phyloP scores from a whole-genome alignment of 2,329 filamentous ascomycete species.

The Nemania sp. region DNA sequence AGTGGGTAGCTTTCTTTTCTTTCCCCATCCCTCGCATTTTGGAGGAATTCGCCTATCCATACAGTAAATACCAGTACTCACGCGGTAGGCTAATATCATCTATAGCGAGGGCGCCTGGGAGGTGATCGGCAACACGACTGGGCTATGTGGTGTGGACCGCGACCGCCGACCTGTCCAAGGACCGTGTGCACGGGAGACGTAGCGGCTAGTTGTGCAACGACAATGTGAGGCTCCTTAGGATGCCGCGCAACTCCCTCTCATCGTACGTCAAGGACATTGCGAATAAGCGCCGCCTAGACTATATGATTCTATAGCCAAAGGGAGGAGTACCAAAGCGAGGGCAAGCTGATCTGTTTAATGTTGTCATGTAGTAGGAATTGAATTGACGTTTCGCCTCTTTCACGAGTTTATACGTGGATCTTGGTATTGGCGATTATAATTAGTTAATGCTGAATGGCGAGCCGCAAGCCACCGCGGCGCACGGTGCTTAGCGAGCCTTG shows the following conservation, averaged over 20 bases:
- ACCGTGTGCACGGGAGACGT: conserved; percentile 30
- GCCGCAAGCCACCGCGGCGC: neutral
- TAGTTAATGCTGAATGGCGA: neutral
- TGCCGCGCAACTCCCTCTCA: conserved; percentile 25
- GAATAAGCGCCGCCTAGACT: conserved; percentile 12
- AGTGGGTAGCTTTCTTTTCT: neutral
- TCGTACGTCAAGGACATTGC: conserved; percentile 35
- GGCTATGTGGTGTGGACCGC: conserved; percentile 13
- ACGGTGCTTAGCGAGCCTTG: neutral
- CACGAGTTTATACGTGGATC: neutral
- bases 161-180: conserved; percentile 17
- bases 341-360: neutral
- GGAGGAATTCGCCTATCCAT: too few species aligned
- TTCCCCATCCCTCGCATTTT: neutral
- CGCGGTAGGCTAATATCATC: too few species aligned
- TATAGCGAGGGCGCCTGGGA: too few species aligned
- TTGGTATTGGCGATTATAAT: neutral
- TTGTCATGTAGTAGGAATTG: neutral
- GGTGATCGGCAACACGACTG: neutral
- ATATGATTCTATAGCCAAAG: too few species aligned
- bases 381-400: neutral
- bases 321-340: too few species aligned
- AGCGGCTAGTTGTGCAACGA: conserved; percentile 42
- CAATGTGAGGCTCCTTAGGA: conserved; percentile 7
- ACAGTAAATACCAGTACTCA: too few species aligned